Evolutionary conservation across 148 eudicot genomes (phyloP), one percentile per base, ranked within the genome.

Genomic region (Hydrangea macrophylla): DNA sequence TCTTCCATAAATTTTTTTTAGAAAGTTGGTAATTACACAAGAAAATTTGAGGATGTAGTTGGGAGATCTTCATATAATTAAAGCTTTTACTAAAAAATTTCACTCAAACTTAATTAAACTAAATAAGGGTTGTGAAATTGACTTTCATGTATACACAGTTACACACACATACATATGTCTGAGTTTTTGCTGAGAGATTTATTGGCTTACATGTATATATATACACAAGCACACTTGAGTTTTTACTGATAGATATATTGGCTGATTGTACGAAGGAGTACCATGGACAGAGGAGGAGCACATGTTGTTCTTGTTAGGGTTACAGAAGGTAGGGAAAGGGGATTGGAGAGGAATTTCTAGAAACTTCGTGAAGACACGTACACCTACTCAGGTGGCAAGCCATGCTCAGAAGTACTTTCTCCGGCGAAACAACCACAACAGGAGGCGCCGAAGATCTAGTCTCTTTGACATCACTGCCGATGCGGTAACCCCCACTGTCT

Each of bases 371-470:
- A 90, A 86, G 75, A 86, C 97, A 44, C 77, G 97, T n/a, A 84
- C 97, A 23, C 97, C 97, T 1, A 88, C 97, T 45, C 97, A 90
- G 69, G 97, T 90, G 44, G 97, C 94, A 2, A 90, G 97, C 73
- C 97, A 90, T 78, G 97, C 97, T 62, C 97, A 90, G 64, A 90
- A 90, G 67, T 88, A 90, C 36, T 90, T 84, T 53, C 94, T 88
- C 75, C 91, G 97, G 35, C 88, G 82, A 9, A 79, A 60, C 79
- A 88, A 84, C 68, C 69, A 76, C 45, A 90, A 78, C 53, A 76
- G 94, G 31, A 69, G 94, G 3, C 89, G 94, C 44, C 97, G 94
- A 40, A 80, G 97, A 32, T 88, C 94, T 18, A 91, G 97, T 50
- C 92, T 91, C 62, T 91, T 91, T 13, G 97, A 91, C 65, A 91